Base-by-base conservation (phyloP, 208 protist genomes). In the Acanthamoeba castellanii region DNA sequence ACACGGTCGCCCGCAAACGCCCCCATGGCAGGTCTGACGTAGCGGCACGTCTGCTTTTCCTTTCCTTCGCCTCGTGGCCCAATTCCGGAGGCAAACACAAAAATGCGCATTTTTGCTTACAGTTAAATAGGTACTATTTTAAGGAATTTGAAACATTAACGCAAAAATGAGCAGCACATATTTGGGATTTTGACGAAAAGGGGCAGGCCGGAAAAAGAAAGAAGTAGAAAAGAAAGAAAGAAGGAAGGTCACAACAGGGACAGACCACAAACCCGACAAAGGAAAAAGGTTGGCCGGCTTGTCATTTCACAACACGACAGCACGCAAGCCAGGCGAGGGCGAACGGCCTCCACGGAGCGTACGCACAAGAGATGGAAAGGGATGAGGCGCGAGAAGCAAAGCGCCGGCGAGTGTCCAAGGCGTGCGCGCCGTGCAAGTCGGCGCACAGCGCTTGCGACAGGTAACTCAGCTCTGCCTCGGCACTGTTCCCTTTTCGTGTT, bases 401-500 rank as follows among this genome's bases (percentile, higher is more conserved):
- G 30, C 78, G 78, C 16, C 42, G 78, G 7, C 42, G 78, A 32
- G 78, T 87, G 22, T 64, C 78, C 32, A 87, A 87, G 18, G 78
- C 78, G 2, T 87, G 78, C 47, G 50, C 50, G 9, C 78, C 78
- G 42, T 87, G 78, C 78, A 87, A 87, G 78, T 47, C 18, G 22
- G 78, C 78, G 27, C 78, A 87, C 78, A 64, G 78, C 30, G 78
- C 78, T 61, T 87, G 78, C 50, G 78, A 64, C 78, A 57, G 50
- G 78, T 87, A 61, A n/a, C 64, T 34, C n/a, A 72, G 14, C 57
- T 64, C 20, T 64, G 20, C 57, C 22, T 27, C 57, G 37, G 37
- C 37, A 42, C 37, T 3, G 3, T 55, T 57, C 20, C 22, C 57
- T 13, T 64, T 64, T 16, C 20, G 1, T 64, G 18, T 61, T 64